phyloP scores from a whole-genome alignment of 305 asterid species.

The Ajuga reptans region DNA sequence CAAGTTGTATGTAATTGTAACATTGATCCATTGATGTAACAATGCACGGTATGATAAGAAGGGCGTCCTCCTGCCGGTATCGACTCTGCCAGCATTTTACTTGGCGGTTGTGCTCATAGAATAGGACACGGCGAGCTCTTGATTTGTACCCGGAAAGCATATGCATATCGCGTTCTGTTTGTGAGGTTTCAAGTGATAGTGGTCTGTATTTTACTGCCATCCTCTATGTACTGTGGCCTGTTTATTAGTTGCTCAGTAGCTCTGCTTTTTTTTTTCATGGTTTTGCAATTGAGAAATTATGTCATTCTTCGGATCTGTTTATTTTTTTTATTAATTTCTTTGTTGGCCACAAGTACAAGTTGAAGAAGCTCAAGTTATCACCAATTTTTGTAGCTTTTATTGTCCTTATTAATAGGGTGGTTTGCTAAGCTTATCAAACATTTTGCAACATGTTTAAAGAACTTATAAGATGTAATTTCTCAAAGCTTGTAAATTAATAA shows the following conservation, averaged over 20 bases:
- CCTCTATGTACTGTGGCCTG: background rate
- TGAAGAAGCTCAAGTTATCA: no score
- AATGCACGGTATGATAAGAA: background rate
- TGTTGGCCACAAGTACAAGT: no score
- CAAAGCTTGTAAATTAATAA: no score
- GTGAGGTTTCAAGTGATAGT: background rate
- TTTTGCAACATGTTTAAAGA: no score
- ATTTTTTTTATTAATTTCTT: background rate
- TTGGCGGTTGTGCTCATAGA: background rate
- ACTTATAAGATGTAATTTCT: no score
- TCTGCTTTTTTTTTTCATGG: background rate
- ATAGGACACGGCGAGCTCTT: background rate
- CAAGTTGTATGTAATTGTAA: slow-evolving; percentile 23
- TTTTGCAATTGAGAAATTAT: background rate
- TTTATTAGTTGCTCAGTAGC: background rate
- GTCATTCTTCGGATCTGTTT: background rate
- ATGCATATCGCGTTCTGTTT: background rate
- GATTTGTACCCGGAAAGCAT: background rate
- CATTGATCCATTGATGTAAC: slow-evolving; percentile 17
- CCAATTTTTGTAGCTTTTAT: background rate
- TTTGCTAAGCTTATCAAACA: no score
- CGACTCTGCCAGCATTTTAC: slow-evolving; percentile 5
- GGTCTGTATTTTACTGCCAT: background rate
- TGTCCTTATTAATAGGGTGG: background rate
- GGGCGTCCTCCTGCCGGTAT: background rate